Evolutionary conservation across 768 basidiomycete genomes (phyloP).

Genomic region (Ephemerocybe angulata): DNA sequence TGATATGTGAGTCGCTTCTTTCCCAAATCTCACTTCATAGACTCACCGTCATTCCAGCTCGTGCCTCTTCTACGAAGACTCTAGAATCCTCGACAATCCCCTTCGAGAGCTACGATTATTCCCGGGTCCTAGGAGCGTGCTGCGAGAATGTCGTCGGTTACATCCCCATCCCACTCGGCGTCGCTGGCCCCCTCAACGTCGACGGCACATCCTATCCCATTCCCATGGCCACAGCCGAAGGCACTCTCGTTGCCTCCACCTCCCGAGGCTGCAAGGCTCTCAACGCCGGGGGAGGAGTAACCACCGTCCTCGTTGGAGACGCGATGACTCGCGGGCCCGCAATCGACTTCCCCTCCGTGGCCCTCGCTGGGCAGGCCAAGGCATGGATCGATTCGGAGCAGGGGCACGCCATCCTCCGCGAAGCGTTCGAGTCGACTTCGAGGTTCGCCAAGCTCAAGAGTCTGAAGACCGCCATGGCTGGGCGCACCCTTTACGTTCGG

Average conservation of each 20-base stretch:
- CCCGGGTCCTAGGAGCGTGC: slow-evolving; percentile 90
- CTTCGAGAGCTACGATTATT: slow-evolving; percentile 85
- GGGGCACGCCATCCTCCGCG: slow-evolving; percentile 70
- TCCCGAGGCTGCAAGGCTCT: slow-evolving; percentile 98
- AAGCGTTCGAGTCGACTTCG: slow-evolving; percentile 94
- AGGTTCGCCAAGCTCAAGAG: slow-evolving; percentile 85
- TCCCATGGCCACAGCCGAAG: slow-evolving; percentile 99
- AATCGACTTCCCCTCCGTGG: slow-evolving; percentile 85
- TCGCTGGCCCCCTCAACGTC: slow-evolving; percentile 91
- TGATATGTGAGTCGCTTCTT: slow-evolving; percentile 61
- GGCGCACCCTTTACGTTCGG: slow-evolving; percentile 87
- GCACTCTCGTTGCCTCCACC: slow-evolving; percentile 94
- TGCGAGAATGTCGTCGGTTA: slow-evolving; percentile 99
- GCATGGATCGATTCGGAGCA: slow-evolving; percentile 82
- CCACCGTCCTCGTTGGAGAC: slow-evolving; percentile 87
- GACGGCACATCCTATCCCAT: slow-evolving; percentile 84
- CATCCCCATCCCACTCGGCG: slow-evolving; percentile 92
- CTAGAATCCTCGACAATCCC: slow-evolving; percentile 84
- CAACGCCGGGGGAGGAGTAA: slow-evolving; percentile 93
- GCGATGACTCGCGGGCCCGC: slow-evolving; percentile 98
- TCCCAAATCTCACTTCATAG: not conserved
- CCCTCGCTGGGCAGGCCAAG: slow-evolving; percentile 77
- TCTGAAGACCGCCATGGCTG: slow-evolving; percentile 88
- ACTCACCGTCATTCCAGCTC: slow-evolving; percentile 24
- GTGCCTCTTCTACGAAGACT: slow-evolving; percentile 77